These are phyloP conservation scores for Ananas comosus DNA, from an alignment of 176 grass and related monocot species.

Conservation along the genomic window DNA sequence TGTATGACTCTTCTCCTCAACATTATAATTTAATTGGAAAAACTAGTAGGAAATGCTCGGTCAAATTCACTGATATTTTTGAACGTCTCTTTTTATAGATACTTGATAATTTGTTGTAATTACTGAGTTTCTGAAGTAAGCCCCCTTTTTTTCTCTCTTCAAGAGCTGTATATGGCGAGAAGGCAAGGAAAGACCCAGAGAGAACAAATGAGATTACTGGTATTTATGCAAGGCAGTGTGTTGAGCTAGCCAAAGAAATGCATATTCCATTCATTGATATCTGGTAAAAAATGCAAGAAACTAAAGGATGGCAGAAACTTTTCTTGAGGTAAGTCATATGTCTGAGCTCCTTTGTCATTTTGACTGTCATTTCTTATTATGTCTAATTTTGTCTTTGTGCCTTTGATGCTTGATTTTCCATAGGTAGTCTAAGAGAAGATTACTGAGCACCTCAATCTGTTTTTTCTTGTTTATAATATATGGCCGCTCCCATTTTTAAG, in stretches of 20 bases:
- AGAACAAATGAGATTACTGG: constrained; percentile 88
- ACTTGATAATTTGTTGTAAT: too few species aligned
- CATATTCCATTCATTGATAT: constrained; percentile 54
- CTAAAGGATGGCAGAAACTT: constrained; percentile 50
- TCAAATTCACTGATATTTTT: neutral
- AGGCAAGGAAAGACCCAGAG: constrained; percentile 53
- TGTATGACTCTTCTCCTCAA: too few species aligned
- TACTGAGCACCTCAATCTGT: too few species aligned
- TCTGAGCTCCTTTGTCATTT: neutral
- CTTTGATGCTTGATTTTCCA: neutral
- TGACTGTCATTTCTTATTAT: neutral
- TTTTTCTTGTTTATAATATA: too few species aligned
- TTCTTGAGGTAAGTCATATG: constrained; percentile 59
- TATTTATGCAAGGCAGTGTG: constrained; percentile 58
- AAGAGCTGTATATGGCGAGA: constrained; percentile 56
- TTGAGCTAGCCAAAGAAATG: constrained; percentile 68
- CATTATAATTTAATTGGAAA: too few species aligned
- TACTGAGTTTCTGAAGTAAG: neutral
- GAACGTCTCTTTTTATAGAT: too few species aligned
- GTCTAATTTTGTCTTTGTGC: neutral
- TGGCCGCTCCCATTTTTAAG: too few species aligned
- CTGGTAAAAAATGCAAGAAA: constrained; percentile 75
- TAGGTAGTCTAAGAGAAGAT: neutral
- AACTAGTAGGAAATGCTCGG: neutral
- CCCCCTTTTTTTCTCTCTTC: neutral